These are phyloP conservation scores for Micractinium sp. DNA, from an alignment of 139 green algal species.

Conservation along the genomic window DNA sequence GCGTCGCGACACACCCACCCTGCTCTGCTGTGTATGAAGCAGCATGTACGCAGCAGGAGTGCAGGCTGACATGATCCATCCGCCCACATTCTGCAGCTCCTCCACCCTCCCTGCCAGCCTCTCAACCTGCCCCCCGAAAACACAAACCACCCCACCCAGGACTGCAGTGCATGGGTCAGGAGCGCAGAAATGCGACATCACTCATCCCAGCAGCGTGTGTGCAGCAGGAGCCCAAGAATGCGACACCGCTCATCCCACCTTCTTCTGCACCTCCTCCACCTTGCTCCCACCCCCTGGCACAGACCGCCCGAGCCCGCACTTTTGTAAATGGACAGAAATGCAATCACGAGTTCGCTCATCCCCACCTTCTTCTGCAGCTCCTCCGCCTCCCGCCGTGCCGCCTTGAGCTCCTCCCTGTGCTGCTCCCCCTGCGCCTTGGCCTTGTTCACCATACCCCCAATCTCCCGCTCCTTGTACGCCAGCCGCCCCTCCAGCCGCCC, in stretches of 20 bases:
- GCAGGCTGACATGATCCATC: too few relatives aligned
- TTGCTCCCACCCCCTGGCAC: not conserved
- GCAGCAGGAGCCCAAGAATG: not conserved
- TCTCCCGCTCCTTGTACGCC: constrained; percentile 56
- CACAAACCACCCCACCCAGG: too few relatives aligned
- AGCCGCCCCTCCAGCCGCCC: constrained; percentile 38
- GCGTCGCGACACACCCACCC: too few relatives aligned
- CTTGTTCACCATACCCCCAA: constrained; percentile 52
- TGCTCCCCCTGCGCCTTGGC: constrained; percentile 10
- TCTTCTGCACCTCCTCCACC: constrained; percentile 48
- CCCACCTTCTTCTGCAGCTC: constrained; percentile 48
- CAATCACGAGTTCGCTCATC: not conserved
- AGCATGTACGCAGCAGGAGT: too few relatives aligned
- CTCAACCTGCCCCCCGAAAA: too few relatives aligned
- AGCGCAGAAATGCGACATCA: too few relatives aligned
- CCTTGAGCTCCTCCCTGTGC: constrained; percentile 37
- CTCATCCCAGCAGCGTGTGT: too few relatives aligned
- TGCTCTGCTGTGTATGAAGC: too few relatives aligned
- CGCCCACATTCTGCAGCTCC: too few relatives aligned
- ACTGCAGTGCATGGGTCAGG: too few relatives aligned
- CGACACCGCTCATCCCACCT: not conserved
- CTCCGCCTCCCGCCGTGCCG: constrained; percentile 37
- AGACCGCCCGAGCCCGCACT: not conserved
- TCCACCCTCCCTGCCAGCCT: too few relatives aligned
- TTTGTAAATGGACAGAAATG: not conserved